These are phyloP conservation scores for Trichoderma polysporum DNA, from an alignment of 2,329 filamentous ascomycete species.

Conservation along the genomic window DNA sequence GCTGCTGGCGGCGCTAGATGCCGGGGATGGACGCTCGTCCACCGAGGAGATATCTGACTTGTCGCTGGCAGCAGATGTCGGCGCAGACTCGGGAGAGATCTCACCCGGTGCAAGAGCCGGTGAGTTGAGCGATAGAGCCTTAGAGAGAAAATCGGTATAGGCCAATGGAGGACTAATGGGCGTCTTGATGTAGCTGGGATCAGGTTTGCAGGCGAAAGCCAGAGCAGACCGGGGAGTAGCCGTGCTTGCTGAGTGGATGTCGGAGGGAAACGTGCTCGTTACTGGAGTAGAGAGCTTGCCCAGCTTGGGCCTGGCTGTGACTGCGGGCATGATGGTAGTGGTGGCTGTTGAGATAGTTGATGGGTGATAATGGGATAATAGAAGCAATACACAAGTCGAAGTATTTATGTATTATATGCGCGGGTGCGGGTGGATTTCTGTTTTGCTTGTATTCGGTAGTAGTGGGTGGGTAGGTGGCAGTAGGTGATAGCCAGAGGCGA, in stretches of 20 bases:
- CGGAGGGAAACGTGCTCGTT: constrained; percentile 62
- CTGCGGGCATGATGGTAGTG: constrained; percentile 45
- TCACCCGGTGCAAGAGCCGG: constrained; percentile 58
- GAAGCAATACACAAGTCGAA: neutral
- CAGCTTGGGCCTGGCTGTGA: constrained; percentile 56
- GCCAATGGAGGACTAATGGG: constrained; percentile 88
- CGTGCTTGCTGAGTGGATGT: constrained; percentile 60
- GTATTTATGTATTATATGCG: neutral
- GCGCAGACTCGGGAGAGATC: constrained; percentile 48
- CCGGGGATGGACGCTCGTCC: constrained; percentile 52
- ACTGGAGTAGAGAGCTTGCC: constrained; percentile 62
- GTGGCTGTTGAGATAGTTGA: constrained; percentile 19
- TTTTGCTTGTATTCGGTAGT: neutral
- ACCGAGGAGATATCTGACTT: constrained; percentile 58
- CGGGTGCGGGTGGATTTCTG: constrained; percentile 10
- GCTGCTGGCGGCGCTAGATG: constrained; percentile 33
- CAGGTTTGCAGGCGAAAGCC: constrained; percentile 41
- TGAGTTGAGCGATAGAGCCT: constrained; percentile 73
- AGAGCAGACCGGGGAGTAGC: constrained; percentile 64
- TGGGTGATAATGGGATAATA: neutral
- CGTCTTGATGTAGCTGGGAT: constrained; percentile 68
- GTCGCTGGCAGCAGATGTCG: constrained; percentile 58
- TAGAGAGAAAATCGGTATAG: constrained; percentile 85
- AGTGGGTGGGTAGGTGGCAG: neutral
- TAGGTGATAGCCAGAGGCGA: neutral